phyloP scores from a whole-genome alignment of 2,329 filamentous ascomycete species.

The Penicillium sp. region DNA sequence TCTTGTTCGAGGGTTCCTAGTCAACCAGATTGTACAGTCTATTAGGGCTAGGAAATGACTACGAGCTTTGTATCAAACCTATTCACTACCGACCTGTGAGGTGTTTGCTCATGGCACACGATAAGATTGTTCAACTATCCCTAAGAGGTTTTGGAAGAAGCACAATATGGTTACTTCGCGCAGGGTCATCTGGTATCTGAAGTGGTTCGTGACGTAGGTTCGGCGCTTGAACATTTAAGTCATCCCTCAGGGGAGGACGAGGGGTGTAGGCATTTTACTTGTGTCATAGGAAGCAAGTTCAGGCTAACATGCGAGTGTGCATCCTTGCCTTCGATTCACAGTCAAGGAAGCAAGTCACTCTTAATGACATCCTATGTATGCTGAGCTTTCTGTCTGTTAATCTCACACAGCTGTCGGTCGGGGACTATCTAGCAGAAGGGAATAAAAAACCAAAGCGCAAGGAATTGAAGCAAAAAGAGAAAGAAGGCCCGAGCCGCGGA shows the following conservation, averaged over 20 bases:
- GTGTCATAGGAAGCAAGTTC: background rate
- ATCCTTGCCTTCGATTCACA: background rate
- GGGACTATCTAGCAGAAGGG: too few species aligned
- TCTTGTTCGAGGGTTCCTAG: constrained; percentile 4
- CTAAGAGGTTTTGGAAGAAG: background rate
- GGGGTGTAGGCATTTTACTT: background rate
- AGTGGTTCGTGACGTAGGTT: background rate
- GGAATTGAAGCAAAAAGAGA: background rate
- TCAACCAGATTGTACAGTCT: constrained; percentile 7
- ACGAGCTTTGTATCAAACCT: constrained; percentile 2
- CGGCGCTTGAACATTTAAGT: background rate
- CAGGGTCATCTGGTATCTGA: background rate
- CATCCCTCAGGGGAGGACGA: background rate
- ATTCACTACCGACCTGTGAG: background rate
- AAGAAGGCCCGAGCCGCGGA: constrained; percentile 1
- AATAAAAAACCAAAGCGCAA: too few species aligned
- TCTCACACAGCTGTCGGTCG: too few species aligned
- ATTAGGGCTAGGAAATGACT: background rate
- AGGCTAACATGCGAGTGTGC: background rate
- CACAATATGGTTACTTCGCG: background rate
- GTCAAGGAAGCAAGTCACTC: too few species aligned
- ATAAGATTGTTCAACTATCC: background rate
- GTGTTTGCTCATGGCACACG: background rate
- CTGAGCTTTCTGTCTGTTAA: background rate
- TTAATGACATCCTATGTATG: background rate